Evolutionary conservation across 305 asterid species (phyloP), one percentile per base, ranked within the genome.

Genomic region (Euphrasia arctica): DNA sequence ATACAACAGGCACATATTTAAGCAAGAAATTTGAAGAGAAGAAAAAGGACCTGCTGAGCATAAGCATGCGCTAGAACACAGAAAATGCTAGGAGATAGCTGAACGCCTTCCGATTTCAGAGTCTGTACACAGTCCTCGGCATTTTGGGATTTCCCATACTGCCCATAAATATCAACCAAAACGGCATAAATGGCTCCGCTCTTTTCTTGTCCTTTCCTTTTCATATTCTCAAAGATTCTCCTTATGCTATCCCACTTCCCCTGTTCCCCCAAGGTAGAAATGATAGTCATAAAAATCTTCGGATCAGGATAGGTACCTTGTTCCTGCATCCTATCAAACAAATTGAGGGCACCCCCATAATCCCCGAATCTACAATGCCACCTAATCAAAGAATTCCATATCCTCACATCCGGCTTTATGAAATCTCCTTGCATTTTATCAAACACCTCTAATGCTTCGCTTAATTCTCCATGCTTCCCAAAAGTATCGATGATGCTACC

Each of bases 1-100:
- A 29, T 57, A 60, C 63, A 60, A 27, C 18, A 29, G 60, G 34
- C 11, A 29, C 43, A 60, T 9, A 8, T 31, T 58, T 3, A 29
- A 13, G 49, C 28, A 47, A 47, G 39, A 67, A 14, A 31, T 0
- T 18, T 31, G 47, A 15, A 45, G 62, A 43, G 34, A 61, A 22
- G 57, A 60, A 43, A 55, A 65, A 51, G 31, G 11, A 83, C 98
- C 97, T 89, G 91, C 74, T 85, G 95, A 54, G 98, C 97, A 75
- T 83, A 91, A 58, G 97, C 96, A 78, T 91, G 84, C 64, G 97
- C 96, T 67, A 91, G 84, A 74, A 85, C 88, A 71, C 93, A 87
- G 72, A 80, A 91, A 69, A 83, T 64, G 76, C 82, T 84, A 4
- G 87, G 85, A n/a, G 95, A 77, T 29, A 87, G 81, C 74, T 74